phyloP scores from a whole-genome alignment of 2,329 filamentous ascomycete species.

The Periconia macrospinosa region DNA sequence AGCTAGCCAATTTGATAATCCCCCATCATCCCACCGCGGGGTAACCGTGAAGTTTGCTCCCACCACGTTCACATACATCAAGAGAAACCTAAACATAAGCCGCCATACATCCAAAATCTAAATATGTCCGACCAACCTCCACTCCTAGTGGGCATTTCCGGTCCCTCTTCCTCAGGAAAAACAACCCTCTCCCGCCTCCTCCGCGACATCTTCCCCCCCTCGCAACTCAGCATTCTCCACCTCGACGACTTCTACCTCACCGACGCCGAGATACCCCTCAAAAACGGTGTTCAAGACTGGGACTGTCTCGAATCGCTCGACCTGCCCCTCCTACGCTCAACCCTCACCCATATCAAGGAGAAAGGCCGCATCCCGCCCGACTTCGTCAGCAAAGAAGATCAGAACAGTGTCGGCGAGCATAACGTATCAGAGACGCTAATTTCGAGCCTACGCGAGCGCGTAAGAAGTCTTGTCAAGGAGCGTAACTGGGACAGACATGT shows the following conservation, averaged over 20 bases:
- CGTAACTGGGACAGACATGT: conserved; percentile 25
- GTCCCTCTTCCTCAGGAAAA: conserved; percentile 91
- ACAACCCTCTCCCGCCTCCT: conserved; percentile 88
- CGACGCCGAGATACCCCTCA: conserved; percentile 66
- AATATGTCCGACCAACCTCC: conserved; percentile 15
- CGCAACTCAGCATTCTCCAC: conserved; percentile 76
- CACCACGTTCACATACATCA: neutral
- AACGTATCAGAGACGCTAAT: conserved; percentile 33
- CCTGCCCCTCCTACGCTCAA: conserved; percentile 66
- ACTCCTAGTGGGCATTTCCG: conserved; percentile 79
- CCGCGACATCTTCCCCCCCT: conserved; percentile 71
- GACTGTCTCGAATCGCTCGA: conserved; percentile 83
- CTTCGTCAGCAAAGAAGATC: conserved; percentile 59
- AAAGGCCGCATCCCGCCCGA: conserved; percentile 64
- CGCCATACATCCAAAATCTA: neutral
- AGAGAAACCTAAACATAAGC: neutral
- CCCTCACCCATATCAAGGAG: conserved; percentile 70
- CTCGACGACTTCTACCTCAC: conserved; percentile 89
- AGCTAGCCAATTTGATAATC: neutral
- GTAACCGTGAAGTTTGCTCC: no score
- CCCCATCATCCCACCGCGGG: neutral
- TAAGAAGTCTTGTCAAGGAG: conserved; percentile 13
- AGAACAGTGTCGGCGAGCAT: conserved; percentile 54
- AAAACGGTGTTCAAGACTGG: conserved; percentile 75
- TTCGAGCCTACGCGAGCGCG: conserved; percentile 37